Evolutionary conservation across 2,329 filamentous ascomycete species (phyloP), one percentile per base, ranked within the genome.

Genomic region (Aspergillus sp.): DNA sequence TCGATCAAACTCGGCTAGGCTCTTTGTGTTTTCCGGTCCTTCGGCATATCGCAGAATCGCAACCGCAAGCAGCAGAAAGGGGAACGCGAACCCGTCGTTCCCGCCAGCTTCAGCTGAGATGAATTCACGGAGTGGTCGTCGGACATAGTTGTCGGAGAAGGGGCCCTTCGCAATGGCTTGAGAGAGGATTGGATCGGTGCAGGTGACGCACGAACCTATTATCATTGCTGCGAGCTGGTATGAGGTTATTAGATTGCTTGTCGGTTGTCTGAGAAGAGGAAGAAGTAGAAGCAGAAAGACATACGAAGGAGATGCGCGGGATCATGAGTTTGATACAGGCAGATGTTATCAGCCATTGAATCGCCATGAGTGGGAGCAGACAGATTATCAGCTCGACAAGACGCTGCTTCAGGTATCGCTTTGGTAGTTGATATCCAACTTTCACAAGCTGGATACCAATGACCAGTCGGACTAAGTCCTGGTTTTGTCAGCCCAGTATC

Each of bases 381-480:
- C 77, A 80, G 8, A 85, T 73, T 4, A 74, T 65, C 66, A 85
- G 76, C 51, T 83, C 81, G 51, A 76, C 79, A 69, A 77, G 79
- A 2, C 76, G 76, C 2, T 66, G 61, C 51, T 66, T 65, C 38
- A 78, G 69, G 63, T 85, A 86, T 60, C 76, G 79, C 41, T 79
- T 79, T 0, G 83, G 83, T 1, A 86, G 69, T 60, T 86, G 81
- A 58, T 81, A 85, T 22, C 83, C 83, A 2, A 81, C 82, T 53
- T 85, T 85, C 33, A 85, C 74, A n/a, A 85, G 73, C 58, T 86
- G 82, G 2, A 85, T 75, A 3, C 82, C 81, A 51, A 86, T 84
- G 53, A 85, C 81, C 24, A 86, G 72, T n/a, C 83, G 76, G 55
- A 76, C 77, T 7, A 85, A 60, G 11, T 78, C 78, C 65, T 76